Evolutionary conservation across 2,329 filamentous ascomycete genomes (phyloP), one percentile per base, ranked within the genome.

Genomic region (Kalmusia sp.): DNA sequence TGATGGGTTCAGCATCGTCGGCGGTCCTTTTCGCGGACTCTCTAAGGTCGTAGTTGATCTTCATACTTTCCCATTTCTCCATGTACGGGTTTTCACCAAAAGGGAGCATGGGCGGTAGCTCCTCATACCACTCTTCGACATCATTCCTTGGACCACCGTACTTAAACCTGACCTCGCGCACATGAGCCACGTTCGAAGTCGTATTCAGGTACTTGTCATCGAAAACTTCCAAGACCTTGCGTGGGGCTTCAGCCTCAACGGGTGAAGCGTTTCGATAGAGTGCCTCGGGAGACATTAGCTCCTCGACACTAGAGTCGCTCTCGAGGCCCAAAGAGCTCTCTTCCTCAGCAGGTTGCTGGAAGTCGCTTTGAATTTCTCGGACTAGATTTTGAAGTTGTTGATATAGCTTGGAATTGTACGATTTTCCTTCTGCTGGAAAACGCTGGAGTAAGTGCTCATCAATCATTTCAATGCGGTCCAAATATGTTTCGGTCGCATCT

Each of bases 81-180:
- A 70, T 62, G 33, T 61, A 56, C 8, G 63, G 52, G 0, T 61
- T 71, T 48, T 72, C 65, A 8, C 67, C 65, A 24, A 71, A 71
- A 4, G 62, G 61, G 6, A 72, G 52, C 3, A 57, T 52, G 25
- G 59, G 37, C 19, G 67, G 60, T 27, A 55, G 49, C 3, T 64
- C 55, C 7, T 56, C 55, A 51, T 63, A 49, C 63, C 65, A 69
- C 22, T 25, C 28, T 50, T 72, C 68, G 0, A 34, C 8, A 8
- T 65, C 53, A 45, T 65, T 70, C 2, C 55, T 44, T 1, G 62
- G 61, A 4, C 62, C 67, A 9, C 68, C 69, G 19, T 71, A 72
- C 9, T 51, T 54, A 49, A 62, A 70, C 7, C 33, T n/a, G 6
- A 47, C 62, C 34, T 62, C 48, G 6, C 28, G 24, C 6, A 52